Evolutionary conservation across 2,329 filamentous ascomycete genomes (phyloP), one percentile per base, ranked within the genome.

Genomic region (Ophiostoma piceae): DNA sequence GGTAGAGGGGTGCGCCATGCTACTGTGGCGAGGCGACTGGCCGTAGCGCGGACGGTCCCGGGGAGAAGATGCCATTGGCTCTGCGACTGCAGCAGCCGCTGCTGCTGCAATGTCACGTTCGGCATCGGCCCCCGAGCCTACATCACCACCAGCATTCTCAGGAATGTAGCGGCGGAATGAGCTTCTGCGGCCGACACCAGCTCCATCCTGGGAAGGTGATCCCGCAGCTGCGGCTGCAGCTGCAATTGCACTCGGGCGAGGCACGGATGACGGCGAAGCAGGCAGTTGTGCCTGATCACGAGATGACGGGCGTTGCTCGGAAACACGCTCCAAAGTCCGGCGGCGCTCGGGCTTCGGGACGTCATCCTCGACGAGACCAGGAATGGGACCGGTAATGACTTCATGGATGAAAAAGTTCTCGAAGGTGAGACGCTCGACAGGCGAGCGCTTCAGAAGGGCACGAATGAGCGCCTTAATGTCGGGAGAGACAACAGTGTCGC

Each of bases 391-490:
- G 14, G 85, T 87, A 68, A 97, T 87, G 39, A 95, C 88, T 39
- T 84, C 80, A 76, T 94, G 89, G 19, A 81, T 82, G 79, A 98
- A 98, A 77, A 97, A 95, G 73, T 90, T 88, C 68, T 92, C 88
- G 75, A 97, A 98, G 70, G 88, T 91, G 78, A 97, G 85, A 71
- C 95, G 86, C 78, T 97, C 92, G 5, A 92, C 87, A 0, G 95
- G 92, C 71, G 89, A 94, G 71, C 92, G 88, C 81, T 94, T 97
- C 73, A 99, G 82, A 19, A 99, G 84, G 54, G 85, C 85, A 62
- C 92, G 87, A 71, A 97, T 93, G 22, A 97, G 82, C 29, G 85
- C 83, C 79, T 96, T 97, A 80, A 97, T 87, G 11, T 91, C 90
- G 66, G 88, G 80, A 74, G 88, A 94, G 71, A 92, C 87, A 67